A percentile compares a stretch with the other conserved stretches of the same genome.
Conservation (phyloP, 192 early-diverging fungal genomes). For the Entomortierella beljakovae region DNA sequence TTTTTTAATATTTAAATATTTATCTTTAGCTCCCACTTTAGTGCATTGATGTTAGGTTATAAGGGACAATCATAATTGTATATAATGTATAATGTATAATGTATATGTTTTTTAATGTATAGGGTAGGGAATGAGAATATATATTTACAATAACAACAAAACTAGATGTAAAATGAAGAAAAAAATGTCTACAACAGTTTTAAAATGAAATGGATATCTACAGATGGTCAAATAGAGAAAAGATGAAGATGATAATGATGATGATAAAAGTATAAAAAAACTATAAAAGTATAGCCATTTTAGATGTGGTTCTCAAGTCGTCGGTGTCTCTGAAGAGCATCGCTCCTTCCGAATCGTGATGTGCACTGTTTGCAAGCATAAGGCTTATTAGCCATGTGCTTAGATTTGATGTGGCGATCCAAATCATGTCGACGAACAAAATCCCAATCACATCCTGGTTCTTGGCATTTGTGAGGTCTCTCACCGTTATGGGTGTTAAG, state of each 20-base stretch:
- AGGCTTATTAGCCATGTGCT: slow-evolving; percentile 70
- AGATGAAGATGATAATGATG: neutral
- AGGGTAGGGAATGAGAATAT: too few relatives aligned
- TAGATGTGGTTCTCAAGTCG: slow-evolving; percentile 49
- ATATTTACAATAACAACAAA: too few relatives aligned
- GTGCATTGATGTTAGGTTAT: too few relatives aligned
- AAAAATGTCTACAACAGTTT: too few relatives aligned
- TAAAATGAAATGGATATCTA: slow-evolving; percentile 4
- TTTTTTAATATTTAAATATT: too few relatives aligned
- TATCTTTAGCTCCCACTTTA: too few relatives aligned
- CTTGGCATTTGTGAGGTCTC: slow-evolving; percentile 75
- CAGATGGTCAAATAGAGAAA: neutral
- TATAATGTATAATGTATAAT: too few relatives aligned
- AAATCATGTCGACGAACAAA: slow-evolving; percentile 86
- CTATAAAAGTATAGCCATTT: neutral
- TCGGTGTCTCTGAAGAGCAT: slow-evolving; percentile 78
- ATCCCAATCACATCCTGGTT: slow-evolving; percentile 69
- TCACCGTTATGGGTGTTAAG: slow-evolving; percentile 82
- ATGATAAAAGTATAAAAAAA: neutral
- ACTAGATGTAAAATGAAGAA: too few relatives aligned
- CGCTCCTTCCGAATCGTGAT: slow-evolving; percentile 78
- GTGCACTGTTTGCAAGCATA: slow-evolving; percentile 72
- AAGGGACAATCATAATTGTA: too few relatives aligned
- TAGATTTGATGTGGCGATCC: slow-evolving; percentile 73
- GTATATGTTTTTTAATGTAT: too few relatives aligned